Base-by-base conservation (phyloP, 768 basidiomycete species). In the Russula virescens region DNA sequence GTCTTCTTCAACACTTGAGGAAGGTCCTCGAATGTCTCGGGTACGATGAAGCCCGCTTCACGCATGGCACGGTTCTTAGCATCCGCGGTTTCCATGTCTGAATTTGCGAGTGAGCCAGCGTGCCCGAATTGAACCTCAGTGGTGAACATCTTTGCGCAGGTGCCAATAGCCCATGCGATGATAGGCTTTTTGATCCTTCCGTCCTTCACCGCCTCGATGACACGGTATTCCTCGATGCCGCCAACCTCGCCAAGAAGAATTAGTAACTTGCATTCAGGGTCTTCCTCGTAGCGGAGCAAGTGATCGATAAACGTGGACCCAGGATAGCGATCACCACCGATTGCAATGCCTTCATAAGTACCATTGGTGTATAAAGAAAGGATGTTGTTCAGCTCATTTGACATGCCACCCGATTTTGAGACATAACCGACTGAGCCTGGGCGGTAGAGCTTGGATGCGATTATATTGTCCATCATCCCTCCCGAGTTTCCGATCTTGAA, bases 391-490 rank as follows among this genome's bases (percentile, higher is more conserved):
- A 99, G 81, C 77, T 99, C 96, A 80, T 98, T 98, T 71, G 96
- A 98, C 96, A 99, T 99, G 76, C 96, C 96, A 69, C 96, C 96
- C 9, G 95, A 98, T 80, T 99, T 99, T 76, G 94, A 97, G 73
- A 99, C 96, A 76, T 98, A 99, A 71, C 95, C 96, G 70, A 99
- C 91, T 14, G 94, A 94, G 60, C 96, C 96, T 28, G 94, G 80
- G 71, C 95, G 94, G 84, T 98, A 99, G 66, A 99, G 89, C 81
- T 98, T 99, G 66, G 94, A 96, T 8, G 95, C 80, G 72, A 98
- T 97, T 79, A 98, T 95, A 82, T 98, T 99, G 81, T 99, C 96
- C 95, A 98, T 97, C 96, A 98, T 98, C 72, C 91, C 96, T 81
- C 96, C 96, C 63, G 92, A 94, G 84, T 99, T 99, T 71, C 96